Base-by-base conservation (phyloP, 2,329 filamentous ascomycete species). In the Chaetomiaceae sp. region DNA sequence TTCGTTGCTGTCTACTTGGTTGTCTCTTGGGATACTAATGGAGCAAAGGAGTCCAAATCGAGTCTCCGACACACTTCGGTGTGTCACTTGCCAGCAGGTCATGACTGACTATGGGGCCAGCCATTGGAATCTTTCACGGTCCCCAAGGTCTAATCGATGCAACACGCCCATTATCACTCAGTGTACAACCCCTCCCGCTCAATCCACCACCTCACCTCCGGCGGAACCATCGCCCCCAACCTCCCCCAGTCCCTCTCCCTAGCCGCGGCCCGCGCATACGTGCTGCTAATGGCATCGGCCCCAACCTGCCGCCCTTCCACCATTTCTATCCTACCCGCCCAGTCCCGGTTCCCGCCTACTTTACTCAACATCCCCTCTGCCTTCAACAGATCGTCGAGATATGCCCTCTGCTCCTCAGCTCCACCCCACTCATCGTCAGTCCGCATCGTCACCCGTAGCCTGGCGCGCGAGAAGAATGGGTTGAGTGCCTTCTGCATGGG, bases 381-480 rank as follows among this genome's bases (percentile, higher is more conserved):
- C 2, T 68, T 67, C 19, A 66, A 66, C 51, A 91, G 63, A 7
- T 64, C 64, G 29, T 73, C 66, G 17, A 89, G 61, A 65, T 83
- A 88, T 8, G 58, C 68, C 44, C 69, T 60, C 68, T 88, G 84
- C 53, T 77, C 75, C 55, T 71, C 73, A 23, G 72, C 76, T 39
- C 66, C 72, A 1, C 84, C 86, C 77, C 83, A 87, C 39, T 76
- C 75, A 22, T 78, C 79, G 47, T 80, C 79, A 1, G 82, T 75
- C 42, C 88, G 75, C 66, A 84, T 77, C 46, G 81, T 85, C 1
- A 90, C 83, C 12, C 82, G 74, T 48, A 91, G 68, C 52, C 75
- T 73, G 49, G 88, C 80, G 12, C 75, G 75, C 1, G 72, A 70
- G 58, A 91, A 84, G 64, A 90, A 88, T 0, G 82, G 81, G 1